These are phyloP conservation scores for Candida germanica DNA, from an alignment of 805 yeast genomes.

Conservation along the genomic window DNA sequence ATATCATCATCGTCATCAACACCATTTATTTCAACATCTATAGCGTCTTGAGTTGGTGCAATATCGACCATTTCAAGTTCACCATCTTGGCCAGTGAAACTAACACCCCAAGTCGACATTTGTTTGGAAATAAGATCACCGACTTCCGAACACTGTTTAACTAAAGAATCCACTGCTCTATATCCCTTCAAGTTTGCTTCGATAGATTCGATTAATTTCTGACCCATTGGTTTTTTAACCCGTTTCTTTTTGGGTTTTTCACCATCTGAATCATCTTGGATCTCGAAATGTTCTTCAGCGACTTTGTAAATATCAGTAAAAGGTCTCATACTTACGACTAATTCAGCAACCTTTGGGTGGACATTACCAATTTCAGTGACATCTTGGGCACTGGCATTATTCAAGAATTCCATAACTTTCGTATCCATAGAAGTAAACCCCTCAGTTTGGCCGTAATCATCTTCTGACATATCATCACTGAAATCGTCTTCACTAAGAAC, in stretches of 20 bases:
- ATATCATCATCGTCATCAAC: constrained; percentile 33
- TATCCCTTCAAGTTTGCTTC: constrained; percentile 77
- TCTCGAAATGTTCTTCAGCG: constrained; percentile 49
- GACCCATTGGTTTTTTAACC: constrained; percentile 58
- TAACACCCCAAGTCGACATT: constrained; percentile 87
- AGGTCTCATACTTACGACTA: constrained; percentile 69
- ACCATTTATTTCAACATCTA: constrained; percentile 17
- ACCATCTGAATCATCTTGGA: constrained; percentile 10
- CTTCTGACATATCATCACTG: constrained; percentile 50
- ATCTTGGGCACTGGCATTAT: constrained; percentile 71
- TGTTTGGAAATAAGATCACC: constrained; percentile 70
- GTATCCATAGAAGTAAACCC: constrained; percentile 53
- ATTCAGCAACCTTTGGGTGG: constrained; percentile 60
- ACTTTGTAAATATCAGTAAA: constrained; percentile 57
- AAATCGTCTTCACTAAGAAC: constrained; percentile 46
- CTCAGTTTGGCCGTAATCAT: constrained; percentile 26
- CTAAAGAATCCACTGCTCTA: constrained; percentile 90
- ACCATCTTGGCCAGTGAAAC: constrained; percentile 57
- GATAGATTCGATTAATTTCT: constrained; percentile 68
- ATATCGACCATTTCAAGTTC: constrained; percentile 63
- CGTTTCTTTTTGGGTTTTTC: constrained; percentile 33
- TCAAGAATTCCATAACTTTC: constrained; percentile 72
- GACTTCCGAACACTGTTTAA: constrained; percentile 74
- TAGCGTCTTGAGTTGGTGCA: constrained; percentile 27
- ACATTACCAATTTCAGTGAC: constrained; percentile 78